Percentiles rank a stretch among this genome's conserved stretches.
phyloP scores from a whole-genome alignment of 495 filamentous ascomycete genomes.

The Aspergillus biplanus region DNA sequence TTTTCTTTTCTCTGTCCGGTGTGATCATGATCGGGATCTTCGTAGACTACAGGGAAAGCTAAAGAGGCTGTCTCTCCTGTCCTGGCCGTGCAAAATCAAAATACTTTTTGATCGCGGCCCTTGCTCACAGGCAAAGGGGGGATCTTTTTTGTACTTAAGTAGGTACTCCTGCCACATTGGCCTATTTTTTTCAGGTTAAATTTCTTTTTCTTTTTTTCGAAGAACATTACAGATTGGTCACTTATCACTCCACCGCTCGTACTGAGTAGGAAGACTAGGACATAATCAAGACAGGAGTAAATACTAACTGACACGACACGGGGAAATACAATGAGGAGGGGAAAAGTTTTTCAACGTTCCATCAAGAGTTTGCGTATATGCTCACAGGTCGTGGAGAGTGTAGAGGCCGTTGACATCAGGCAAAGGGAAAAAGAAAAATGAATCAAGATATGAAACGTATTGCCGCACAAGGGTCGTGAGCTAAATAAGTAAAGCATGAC shows the following conservation, averaged over 20 bases:
- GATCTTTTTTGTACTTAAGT: no score
- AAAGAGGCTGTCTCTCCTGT: no score
- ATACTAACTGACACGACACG: neutral
- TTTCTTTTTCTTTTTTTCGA: neutral
- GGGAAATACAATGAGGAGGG: neutral
- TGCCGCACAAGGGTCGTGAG: neutral
- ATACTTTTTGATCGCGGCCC: no score
- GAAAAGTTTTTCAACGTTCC: neutral
- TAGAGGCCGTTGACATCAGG: neutral
- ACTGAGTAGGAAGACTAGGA: neutral
- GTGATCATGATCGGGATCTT: neutral
- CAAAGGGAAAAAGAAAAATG: neutral
- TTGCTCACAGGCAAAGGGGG: no score
- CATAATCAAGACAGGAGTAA: constrained; percentile 6
- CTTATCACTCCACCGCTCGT: constrained; percentile 3
- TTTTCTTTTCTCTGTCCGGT: neutral
- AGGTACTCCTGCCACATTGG: no score
- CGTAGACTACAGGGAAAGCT: neutral
- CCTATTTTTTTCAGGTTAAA: no score
- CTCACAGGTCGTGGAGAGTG: neutral
- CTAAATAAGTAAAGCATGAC: neutral
- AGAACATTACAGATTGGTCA: constrained; percentile 6
- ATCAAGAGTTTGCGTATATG: neutral
- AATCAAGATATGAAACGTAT: constrained; percentile 3
- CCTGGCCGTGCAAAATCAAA: no score